These are phyloP conservation scores for Chalciporus chontae DNA, from an alignment of 768 basidiomycete species.

Conservation along the genomic window DNA sequence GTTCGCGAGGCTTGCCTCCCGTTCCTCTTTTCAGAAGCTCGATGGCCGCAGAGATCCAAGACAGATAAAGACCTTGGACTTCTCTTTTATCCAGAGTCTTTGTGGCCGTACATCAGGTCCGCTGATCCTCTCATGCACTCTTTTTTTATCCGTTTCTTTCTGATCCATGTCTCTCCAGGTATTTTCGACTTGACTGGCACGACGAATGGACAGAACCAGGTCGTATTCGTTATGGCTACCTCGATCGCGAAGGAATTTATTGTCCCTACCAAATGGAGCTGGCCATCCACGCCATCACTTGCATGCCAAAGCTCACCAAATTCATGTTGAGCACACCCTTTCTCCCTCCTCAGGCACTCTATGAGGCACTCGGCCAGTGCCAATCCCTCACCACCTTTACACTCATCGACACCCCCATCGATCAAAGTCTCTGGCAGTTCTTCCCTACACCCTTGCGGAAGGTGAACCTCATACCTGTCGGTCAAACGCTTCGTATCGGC, in stretches of 20 bases:
- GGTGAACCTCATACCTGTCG: slow-evolving; percentile 30
- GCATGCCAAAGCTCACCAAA: slow-evolving; percentile 29
- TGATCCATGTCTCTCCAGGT: slow-evolving; percentile 14
- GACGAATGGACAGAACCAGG: slow-evolving; percentile 36
- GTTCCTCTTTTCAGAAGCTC: slow-evolving; percentile 30
- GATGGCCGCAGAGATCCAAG: slow-evolving; percentile 32
- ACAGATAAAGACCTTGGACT: slow-evolving; percentile 21
- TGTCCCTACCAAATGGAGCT: slow-evolving; percentile 27
- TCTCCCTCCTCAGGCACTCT: slow-evolving; percentile 29
- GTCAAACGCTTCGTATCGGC: slow-evolving; percentile 33
- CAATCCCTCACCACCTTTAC: slow-evolving; percentile 24
- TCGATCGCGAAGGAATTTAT: slow-evolving; percentile 33
- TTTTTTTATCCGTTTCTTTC: background rate
- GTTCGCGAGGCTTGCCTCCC: slow-evolving; percentile 31
- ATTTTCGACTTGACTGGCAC: slow-evolving; percentile 33
- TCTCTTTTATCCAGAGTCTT: slow-evolving; percentile 26
- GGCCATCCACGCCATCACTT: slow-evolving; percentile 21
- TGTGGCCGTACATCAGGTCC: slow-evolving; percentile 32
- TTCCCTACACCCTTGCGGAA: slow-evolving; percentile 23
- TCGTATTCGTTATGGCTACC: slow-evolving; percentile 30
- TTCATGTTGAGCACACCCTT: slow-evolving; percentile 32
- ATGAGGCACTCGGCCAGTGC: slow-evolving; percentile 28
- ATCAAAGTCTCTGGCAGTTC: slow-evolving; percentile 32
- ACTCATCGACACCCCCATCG: slow-evolving; percentile 33
- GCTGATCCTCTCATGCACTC: background rate